Percentiles rank a stretch among this genome's conserved stretches.
Evolutionary conservation across 345 rosid genomes (phyloP).

Genomic region (Raphanus raphanistrum): DNA sequence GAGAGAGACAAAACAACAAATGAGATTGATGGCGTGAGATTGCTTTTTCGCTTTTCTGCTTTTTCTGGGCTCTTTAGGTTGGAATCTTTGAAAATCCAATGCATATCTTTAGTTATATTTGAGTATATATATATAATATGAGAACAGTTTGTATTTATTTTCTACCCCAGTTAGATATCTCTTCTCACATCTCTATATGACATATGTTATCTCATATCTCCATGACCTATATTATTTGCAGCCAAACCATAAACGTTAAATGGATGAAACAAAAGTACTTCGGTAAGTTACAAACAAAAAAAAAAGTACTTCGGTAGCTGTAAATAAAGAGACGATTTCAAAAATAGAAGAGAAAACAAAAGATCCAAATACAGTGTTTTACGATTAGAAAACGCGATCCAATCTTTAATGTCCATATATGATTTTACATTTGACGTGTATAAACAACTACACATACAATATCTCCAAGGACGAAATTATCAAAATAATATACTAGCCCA

Average conservation of each 20-base stretch:
- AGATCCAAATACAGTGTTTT: not conserved
- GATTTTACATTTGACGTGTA: not conserved
- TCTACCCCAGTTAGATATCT: not conserved
- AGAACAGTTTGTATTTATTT: not conserved
- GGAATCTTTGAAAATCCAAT: conserved; percentile 35
- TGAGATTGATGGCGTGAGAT: conserved; percentile 35
- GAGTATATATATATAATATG: not conserved
- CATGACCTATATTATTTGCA: not conserved
- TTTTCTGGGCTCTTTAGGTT: conserved; percentile 22
- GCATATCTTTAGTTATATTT: not conserved
- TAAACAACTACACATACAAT: not conserved
- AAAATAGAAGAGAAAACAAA: not conserved
- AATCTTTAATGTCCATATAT: not conserved
- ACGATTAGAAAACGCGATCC: not conserved
- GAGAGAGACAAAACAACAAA: conserved; percentile 36
- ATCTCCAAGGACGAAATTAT: not conserved
- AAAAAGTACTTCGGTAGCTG: not conserved
- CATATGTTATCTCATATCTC: not conserved
- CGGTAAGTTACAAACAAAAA: not conserved
- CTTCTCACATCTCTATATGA: not conserved
- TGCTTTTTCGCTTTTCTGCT: conserved; percentile 21
- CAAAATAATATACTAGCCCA: not conserved
- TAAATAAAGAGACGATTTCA: not conserved
- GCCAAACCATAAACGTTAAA: not conserved
- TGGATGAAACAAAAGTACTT: not conserved